Base-by-base conservation (phyloP, 106 monocot species). In the Dioscorea zingiberensis region DNA sequence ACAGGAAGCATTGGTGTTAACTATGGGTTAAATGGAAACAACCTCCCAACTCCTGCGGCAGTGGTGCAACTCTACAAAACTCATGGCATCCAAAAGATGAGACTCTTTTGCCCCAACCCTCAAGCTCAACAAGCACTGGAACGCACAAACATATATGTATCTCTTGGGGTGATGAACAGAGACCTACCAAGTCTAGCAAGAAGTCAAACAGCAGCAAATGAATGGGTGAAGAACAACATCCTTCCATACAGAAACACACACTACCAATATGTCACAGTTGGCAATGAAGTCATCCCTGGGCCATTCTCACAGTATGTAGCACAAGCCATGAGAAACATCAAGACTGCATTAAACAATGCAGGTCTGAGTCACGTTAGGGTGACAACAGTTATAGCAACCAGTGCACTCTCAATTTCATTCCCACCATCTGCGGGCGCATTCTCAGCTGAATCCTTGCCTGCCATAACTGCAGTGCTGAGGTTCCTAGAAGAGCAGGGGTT, bases 231-330 rank as follows among this genome's bases (percentile, higher is more conserved):
- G 3, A 54, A 27, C 59, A 26, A 71, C 48, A 48, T 71, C 25
- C 24, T 54, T 2, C 64, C 72, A 32, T 57, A 64, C 55, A 24
- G 38, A 14, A 21, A n/a, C 7, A 27, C 64, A n/a, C 25, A 24
- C 22, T 79, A 73, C 68, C 72, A 62, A 0, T 68, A 71, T 67
- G 65, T 85, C 32, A 67, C 54, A 29, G 83, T 67, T 15, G 83
- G 87, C 7, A 87, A 87, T 55, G 83, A 87, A 61, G 77, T 74
- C 47, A 63, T 80, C 47, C 74, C 76, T 9, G 74, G 74, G 7
- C 68, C 77, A 13, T 12, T 58, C 8, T 67, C 71, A 2, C 29
- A 13, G 2, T 27, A 71, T 47, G 71, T 81, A 14, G 76, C 71
- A 22, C 75, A 71, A 3, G 81, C 81, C 21, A 81, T 81, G 81